Conservation (phyloP, 1,139 yeast genomes). For the Geotrichum carabidarum region DNA sequence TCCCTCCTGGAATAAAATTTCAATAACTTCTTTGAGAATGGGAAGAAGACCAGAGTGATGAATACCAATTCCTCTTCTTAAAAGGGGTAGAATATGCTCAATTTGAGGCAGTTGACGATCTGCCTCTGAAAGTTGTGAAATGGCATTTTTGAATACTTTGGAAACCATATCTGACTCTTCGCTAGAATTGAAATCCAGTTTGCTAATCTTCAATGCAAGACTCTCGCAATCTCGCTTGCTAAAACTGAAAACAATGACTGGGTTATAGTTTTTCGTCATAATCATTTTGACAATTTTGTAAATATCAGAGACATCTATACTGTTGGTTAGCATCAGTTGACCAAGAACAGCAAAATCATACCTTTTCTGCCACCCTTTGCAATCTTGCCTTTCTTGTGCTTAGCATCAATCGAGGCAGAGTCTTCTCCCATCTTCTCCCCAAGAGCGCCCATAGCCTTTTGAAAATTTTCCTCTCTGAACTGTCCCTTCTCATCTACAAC, state of each 20-base stretch:
- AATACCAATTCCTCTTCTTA: conserved; percentile 94
- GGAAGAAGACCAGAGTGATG: conserved; percentile 97
- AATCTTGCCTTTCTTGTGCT: conserved; percentile 66
- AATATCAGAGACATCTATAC: conserved; percentile 54
- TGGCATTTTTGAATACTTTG: conserved; percentile 84
- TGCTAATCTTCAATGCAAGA: conserved; percentile 89
- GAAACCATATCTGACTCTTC: conserved; percentile 88
- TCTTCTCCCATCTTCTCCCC: conserved; percentile 81
- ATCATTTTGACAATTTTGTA: conserved; percentile 97
- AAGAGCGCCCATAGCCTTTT: conserved; percentile 94
- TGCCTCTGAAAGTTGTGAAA: conserved; percentile 76
- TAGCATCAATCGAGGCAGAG: conserved; percentile 38
- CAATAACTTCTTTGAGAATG: conserved; percentile 92
- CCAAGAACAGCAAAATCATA: conserved; percentile 28
- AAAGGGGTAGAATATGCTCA: conserved; percentile 77
- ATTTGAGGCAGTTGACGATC: conserved; percentile 94
- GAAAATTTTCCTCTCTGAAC: conserved; percentile 95
- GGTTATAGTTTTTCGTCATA: conserved; percentile 90
- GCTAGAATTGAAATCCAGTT: conserved; percentile 84
- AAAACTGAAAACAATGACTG: conserved; percentile 95
- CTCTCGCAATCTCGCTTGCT: conserved; percentile 95
- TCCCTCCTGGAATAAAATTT: conserved; percentile 94
- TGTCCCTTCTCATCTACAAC: conserved; percentile 97
- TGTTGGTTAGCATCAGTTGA: neutral
- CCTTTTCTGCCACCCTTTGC: conserved; percentile 76